Conservation (phyloP, 164 flowering plant species). For the Umbellularia californica region DNA sequence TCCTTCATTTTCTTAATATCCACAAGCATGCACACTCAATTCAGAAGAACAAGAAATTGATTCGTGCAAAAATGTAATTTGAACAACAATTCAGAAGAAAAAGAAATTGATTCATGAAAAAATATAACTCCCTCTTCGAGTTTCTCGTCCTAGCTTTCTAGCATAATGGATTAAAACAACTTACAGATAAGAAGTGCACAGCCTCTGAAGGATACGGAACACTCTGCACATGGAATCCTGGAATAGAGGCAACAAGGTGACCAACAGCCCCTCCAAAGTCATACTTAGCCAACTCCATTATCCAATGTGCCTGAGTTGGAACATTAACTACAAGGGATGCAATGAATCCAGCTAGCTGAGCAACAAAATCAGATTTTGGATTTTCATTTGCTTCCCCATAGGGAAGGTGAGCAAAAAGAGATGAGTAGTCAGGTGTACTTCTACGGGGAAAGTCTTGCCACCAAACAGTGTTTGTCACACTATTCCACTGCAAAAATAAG, state of each 20-base stretch:
- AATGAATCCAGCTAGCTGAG: conserved; percentile 84
- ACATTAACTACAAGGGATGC: conserved; percentile 70
- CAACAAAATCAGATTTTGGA: conserved; percentile 67
- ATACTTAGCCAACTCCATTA: conserved; percentile 63
- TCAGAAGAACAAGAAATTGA: background rate
- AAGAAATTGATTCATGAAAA: background rate
- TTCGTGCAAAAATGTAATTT: too few relatives aligned
- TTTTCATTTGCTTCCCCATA: conserved; percentile 23
- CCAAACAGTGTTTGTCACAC: conserved; percentile 87
- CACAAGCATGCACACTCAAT: background rate
- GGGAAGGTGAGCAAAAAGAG: conserved; percentile 45
- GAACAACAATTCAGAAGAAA: background rate
- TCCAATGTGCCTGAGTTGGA: conserved; percentile 78
- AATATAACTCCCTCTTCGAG: background rate
- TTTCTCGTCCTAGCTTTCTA: background rate
- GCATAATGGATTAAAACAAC: conserved; percentile 13
- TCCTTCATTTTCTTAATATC: too few relatives aligned
- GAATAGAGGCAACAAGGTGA: conserved; percentile 74
- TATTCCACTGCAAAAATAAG: conserved; percentile 63
- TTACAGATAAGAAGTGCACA: conserved; percentile 31
- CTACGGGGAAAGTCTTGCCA: conserved; percentile 93
- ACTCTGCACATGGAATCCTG: conserved; percentile 58
- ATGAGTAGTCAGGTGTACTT: conserved; percentile 41
- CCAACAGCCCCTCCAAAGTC: conserved; percentile 59
- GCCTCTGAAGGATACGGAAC: conserved; percentile 23